These are phyloP conservation scores for Mycena chlorophos DNA, from an alignment of 768 basidiomycete species.

Conservation along the genomic window DNA sequence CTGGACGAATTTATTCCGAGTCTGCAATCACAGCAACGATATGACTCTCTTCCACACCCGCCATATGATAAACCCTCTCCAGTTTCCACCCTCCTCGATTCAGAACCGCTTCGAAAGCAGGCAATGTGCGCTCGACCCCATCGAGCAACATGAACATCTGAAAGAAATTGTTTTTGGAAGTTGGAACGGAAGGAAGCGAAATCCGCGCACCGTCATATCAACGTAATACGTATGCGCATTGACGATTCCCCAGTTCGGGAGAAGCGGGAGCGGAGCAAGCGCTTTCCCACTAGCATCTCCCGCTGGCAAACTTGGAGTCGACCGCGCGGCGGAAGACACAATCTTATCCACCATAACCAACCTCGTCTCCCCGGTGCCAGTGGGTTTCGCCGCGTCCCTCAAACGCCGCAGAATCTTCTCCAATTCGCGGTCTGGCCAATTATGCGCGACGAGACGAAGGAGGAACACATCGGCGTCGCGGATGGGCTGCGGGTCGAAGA, in stretches of 20 bases:
- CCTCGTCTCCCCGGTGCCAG: too few species aligned
- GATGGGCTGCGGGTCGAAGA: slow-evolving; percentile 33
- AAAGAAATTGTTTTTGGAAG: background rate
- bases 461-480: slow-evolving; percentile 31
- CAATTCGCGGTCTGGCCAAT: slow-evolving; percentile 48
- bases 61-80: slow-evolving; percentile 10
- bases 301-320: background rate
- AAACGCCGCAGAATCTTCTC: slow-evolving; percentile 45
- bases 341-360: slow-evolving; percentile 18
- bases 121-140: slow-evolving; percentile 15
- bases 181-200: background rate
- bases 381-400: slow-evolving; percentile 34
- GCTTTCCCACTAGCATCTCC: slow-evolving; percentile 2
- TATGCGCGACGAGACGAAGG: slow-evolving; percentile 51
- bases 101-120: slow-evolving; percentile 1
- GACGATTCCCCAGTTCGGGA: slow-evolving; percentile 16
- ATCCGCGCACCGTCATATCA: slow-evolving; percentile 11
- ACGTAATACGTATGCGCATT: slow-evolving; percentile 16
- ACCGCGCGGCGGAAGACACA: slow-evolving; percentile 8
- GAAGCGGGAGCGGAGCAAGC: slow-evolving; percentile 8
- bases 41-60: slow-evolving; percentile 3
- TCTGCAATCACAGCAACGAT: background rate
- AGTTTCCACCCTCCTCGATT: slow-evolving; percentile 13
- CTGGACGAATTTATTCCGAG: too few species aligned
- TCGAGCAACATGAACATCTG: slow-evolving; percentile 17